Conservation (phyloP, 768 basidiomycete genomes). For the Rhizopogon roseolus region DNA sequence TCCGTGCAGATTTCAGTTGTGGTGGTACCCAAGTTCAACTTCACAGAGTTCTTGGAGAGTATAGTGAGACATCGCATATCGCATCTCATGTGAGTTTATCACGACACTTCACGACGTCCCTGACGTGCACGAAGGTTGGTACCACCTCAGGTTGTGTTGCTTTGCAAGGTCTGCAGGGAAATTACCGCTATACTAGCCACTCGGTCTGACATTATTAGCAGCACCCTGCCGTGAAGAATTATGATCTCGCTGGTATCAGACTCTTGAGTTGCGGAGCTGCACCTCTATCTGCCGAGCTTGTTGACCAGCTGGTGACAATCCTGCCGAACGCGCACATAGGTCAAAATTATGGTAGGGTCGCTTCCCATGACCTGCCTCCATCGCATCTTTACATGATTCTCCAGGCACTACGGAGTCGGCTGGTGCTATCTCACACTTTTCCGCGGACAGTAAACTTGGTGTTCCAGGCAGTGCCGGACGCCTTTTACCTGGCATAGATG, state of each 20-base stretch:
- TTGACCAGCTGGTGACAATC: constrained; percentile 37
- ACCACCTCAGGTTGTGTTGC: constrained; percentile 59
- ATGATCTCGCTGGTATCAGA: constrained; percentile 48
- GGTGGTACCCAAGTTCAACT: constrained; percentile 59
- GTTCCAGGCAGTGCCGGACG: constrained; percentile 46
- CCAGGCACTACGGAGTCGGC: constrained; percentile 66
- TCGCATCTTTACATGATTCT: neutral
- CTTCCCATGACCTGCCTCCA: neutral
- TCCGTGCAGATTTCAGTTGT: constrained; percentile 47
- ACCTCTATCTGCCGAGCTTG: constrained; percentile 55
- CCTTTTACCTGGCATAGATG: constrained; percentile 48
- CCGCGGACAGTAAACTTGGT: constrained; percentile 43
- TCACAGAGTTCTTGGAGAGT: constrained; percentile 55
- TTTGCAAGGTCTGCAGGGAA: constrained; percentile 49
- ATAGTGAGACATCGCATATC: constrained; percentile 53
- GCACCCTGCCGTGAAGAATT: constrained; percentile 48
- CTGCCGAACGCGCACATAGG: constrained; percentile 57
- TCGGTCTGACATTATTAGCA: constrained; percentile 14
- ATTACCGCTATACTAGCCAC: neutral
- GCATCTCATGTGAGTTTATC: constrained; percentile 44
- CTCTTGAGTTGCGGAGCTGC: constrained; percentile 58
- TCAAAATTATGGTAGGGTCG: constrained; percentile 54
- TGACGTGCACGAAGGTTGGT: constrained; percentile 39
- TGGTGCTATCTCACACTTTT: constrained; percentile 47
- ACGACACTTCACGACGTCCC: neutral